These are phyloP conservation scores for Herpetomonas muscarum DNA, from an alignment of 208 protist species.

Conservation along the genomic window DNA sequence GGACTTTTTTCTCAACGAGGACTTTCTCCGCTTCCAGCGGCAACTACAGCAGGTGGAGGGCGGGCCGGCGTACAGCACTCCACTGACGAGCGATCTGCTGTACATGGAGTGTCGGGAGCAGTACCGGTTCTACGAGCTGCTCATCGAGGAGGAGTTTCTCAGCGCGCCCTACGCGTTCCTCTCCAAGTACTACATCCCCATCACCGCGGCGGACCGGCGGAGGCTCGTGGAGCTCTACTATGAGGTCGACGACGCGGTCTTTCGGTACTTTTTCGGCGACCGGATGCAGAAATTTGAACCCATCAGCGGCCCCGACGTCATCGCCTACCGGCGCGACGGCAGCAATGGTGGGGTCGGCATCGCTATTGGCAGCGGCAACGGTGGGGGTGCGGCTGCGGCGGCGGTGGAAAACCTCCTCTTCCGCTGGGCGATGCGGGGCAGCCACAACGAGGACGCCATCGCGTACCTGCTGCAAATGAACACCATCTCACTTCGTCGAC, in stretches of 20 bases:
- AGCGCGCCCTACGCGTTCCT: slow-evolving; percentile 78
- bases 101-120: slow-evolving; percentile 73
- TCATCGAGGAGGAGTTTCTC: slow-evolving; percentile 49
- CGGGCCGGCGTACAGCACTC: slow-evolving; percentile 13
- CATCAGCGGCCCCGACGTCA: not conserved
- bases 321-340: not conserved
- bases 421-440: not conserved
- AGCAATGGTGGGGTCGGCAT: not conserved
- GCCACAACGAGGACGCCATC: slow-evolving; percentile 3
- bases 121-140: slow-evolving; percentile 65
- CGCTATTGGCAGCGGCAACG: not conserved
- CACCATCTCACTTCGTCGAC: slow-evolving; percentile 40
- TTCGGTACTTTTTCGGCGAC: slow-evolving; percentile 73
- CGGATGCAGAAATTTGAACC: slow-evolving; percentile 47
- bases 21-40: slow-evolving; percentile 46
- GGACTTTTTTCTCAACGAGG: slow-evolving; percentile 36
- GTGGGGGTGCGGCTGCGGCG: not conserved
- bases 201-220: slow-evolving; percentile 51
- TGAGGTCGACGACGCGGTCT: slow-evolving; percentile 50
- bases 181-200: slow-evolving; percentile 61
- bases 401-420: not conserved
- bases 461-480: slow-evolving; percentile 2
- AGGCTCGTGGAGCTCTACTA: slow-evolving; percentile 78
- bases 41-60: slow-evolving; percentile 34
- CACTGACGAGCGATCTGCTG: slow-evolving; percentile 39